phyloP scores from a whole-genome alignment of 805 yeast species.

The Danielia oregonensis region DNA sequence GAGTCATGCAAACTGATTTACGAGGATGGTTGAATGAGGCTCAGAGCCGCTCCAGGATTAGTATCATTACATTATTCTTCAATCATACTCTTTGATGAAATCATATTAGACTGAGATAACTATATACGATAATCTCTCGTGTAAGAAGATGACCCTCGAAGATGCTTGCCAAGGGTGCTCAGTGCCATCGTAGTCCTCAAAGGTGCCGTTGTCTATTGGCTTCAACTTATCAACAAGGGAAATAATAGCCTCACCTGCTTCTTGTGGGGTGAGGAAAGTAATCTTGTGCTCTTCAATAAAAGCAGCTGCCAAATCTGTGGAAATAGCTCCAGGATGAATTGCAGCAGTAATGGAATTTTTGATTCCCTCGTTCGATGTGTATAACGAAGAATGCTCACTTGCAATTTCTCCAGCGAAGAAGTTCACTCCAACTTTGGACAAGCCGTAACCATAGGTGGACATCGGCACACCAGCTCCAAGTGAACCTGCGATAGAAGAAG shows the following conservation, averaged over 20 bases:
- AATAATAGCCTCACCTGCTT: slow-evolving; percentile 16
- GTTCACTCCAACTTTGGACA: slow-evolving; percentile 37
- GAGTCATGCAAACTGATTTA: too few relatives aligned
- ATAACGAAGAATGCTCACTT: background rate
- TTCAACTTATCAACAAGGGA: slow-evolving; percentile 17
- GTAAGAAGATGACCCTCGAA: too few relatives aligned
- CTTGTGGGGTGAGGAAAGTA: slow-evolving; percentile 20
- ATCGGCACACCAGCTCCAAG: slow-evolving; percentile 13
- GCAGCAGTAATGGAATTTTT: slow-evolving; percentile 10
- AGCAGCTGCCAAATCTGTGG: slow-evolving; percentile 25
- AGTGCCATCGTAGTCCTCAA: background rate
- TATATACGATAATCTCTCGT: too few relatives aligned
- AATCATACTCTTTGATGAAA: too few relatives aligned
- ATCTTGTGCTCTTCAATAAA: background rate
- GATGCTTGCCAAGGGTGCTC: too few relatives aligned
- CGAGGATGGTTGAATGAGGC: too few relatives aligned
- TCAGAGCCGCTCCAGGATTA: too few relatives aligned
- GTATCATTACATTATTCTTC: too few relatives aligned
- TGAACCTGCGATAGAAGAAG: slow-evolving; percentile 24
- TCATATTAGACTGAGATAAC: too few relatives aligned
- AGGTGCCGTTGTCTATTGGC: slow-evolving; percentile 22
- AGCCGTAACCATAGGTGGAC: slow-evolving; percentile 27
- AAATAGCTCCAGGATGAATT: slow-evolving; percentile 39
- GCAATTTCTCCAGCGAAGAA: slow-evolving; percentile 18
- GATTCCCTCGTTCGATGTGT: background rate